Evolutionary conservation across 129 eudicot species (phyloP).

Genomic region (Helianthus annuus): HanXRQr2.0-SUNRISE NC_035434.2:11954877-11955376

Average conservation of each 20-base stretch:
- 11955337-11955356: neutral
- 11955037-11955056: neutral
- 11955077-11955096: conserved; percentile 5
- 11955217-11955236: too few relatives aligned
- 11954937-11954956: neutral
- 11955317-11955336: neutral
- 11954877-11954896: too few relatives aligned
- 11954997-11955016: neutral
- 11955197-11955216: too few relatives aligned
- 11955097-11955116: too few relatives aligned
- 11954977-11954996: neutral
- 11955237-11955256: neutral
- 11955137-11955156: too few relatives aligned
- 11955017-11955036: neutral
- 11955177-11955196: too few relatives aligned
- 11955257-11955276: neutral
- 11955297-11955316: conserved; percentile 8
- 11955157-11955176: too few relatives aligned
- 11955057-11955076: neutral
- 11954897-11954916: too few relatives aligned
- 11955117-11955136: too few relatives aligned
- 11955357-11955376: too few relatives aligned
- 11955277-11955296: neutral
- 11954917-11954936: too few relatives aligned
- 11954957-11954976: conserved; percentile 5